These are phyloP conservation scores for Chionographis japonica DNA, from an alignment of 106 monocot genomes.

Conservation along the genomic window DNA sequence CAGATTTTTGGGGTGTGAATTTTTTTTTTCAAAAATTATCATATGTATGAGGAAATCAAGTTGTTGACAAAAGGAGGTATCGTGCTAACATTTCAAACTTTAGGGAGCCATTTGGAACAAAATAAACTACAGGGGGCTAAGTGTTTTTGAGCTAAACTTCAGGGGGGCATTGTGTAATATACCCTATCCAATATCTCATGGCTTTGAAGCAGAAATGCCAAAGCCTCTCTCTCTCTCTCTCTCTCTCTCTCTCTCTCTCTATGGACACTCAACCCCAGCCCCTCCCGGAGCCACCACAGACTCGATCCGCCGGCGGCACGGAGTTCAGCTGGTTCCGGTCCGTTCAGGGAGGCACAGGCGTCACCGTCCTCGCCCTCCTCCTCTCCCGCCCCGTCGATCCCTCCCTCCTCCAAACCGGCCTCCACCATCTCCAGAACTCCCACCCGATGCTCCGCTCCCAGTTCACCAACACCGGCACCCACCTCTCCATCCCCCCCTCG, in stretches of 20 bases:
- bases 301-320: slow-evolving; percentile 14
- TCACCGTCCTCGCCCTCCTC: slow-evolving; percentile 22
- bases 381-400: slow-evolving; percentile 6
- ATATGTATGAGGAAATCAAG: too few relatives aligned
- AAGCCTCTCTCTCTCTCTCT: background rate
- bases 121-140: too few relatives aligned
- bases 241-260: too few relatives aligned
- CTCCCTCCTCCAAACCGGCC: slow-evolving; percentile 9
- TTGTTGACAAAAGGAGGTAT: too few relatives aligned
- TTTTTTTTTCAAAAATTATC: too few relatives aligned
- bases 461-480: background rate
- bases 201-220: background rate
- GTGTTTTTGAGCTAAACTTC: too few relatives aligned
- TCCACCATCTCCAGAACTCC: slow-evolving; percentile 11
- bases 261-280: too few relatives aligned
- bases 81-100: too few relatives aligned
- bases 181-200: too few relatives aligned
- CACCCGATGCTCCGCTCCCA: background rate
- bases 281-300: background rate
- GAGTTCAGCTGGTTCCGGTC: slow-evolving; percentile 23
- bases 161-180: too few relatives aligned
- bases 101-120: too few relatives aligned
- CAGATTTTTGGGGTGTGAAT: too few relatives aligned
- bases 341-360: slow-evolving; percentile 21
- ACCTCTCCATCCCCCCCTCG: background rate